Evolutionary conservation across 2,329 filamentous ascomycete species (phyloP), one percentile per base, ranked within the genome.

Genomic region (Alternaria gansuensis): DNA sequence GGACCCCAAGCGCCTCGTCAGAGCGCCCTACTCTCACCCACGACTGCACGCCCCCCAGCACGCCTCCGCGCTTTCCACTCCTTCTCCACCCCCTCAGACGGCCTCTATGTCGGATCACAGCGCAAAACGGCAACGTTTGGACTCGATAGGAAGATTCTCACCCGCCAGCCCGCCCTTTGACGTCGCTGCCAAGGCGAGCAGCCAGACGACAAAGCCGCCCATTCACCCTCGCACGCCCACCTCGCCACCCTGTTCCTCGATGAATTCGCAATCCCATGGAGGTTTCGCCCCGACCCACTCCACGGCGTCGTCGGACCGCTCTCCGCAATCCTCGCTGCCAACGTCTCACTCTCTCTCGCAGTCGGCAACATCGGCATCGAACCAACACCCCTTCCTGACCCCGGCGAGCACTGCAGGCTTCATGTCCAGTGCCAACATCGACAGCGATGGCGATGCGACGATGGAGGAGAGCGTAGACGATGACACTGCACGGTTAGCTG

Each of bases 141-240:
- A 70, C 63, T 69, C 67, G 59, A 73, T 71, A 56, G 77, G 76
- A 65, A 74, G 79, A 51, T 82, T 80, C 69, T 81, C 79, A 48
- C 80, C 81, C 56, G 78, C 78, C 52, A 79, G 77, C 54, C 79
- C 80, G 56, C 73, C 78, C 51, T 77, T 77, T 71, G 73, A 77
- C 74, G 69, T 75, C 59, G 71, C 70, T 65, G 74, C 73, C 69
- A 76, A 75, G 73, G 62, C 72, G 54, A 71, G 63, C 72, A 59
- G 66, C 66, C 68, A 69, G 49, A 71, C 78, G 64, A 77, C 77
- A 75, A 80, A 80, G 73, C 63, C 69, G 64, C 69, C 73, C 70
- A 75, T 77, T 62, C 75, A 78, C 51, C 80, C 80, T 46, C 79
- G 81, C 66, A 83, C 81, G 9, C 81, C 81, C 53, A 82, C 80